These are phyloP conservation scores for Ilyonectria robusta DNA, from an alignment of 2,329 filamentous ascomycete genomes.

Conservation along the genomic window DNA sequence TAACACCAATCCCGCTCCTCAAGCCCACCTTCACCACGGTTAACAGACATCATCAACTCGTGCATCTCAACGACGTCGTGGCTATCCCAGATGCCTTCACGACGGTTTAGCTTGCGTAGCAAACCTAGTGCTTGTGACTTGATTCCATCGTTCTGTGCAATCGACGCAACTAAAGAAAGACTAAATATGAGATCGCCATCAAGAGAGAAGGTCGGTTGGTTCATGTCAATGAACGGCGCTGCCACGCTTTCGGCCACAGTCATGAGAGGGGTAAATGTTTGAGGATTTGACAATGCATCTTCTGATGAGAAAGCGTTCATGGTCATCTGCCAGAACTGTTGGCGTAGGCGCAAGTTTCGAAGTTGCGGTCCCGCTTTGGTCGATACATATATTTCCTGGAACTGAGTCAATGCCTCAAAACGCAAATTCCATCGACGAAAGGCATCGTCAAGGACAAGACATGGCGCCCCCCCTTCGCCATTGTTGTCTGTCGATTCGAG, in stretches of 20 bases:
- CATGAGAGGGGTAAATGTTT: constrained; percentile 10
- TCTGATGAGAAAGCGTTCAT: constrained; percentile 2
- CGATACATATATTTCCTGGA: neutral
- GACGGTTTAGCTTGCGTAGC: constrained; percentile 32
- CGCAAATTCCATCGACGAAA: constrained; percentile 23
- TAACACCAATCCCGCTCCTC: constrained; percentile 30
- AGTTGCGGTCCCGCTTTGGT: constrained; percentile 16
- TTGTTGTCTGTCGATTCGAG: constrained; percentile 20
- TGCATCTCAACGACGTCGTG: constrained; percentile 39
- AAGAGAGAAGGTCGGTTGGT: constrained; percentile 1
- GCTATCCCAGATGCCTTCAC: constrained; percentile 43
- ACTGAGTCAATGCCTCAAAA: constrained; percentile 19
- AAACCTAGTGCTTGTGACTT: constrained; percentile 30
- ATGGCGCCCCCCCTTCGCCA: neutral
- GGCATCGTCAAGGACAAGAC: constrained; percentile 9
- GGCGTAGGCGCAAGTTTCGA: constrained; percentile 23
- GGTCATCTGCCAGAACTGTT: constrained; percentile 33
- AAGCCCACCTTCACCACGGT: neutral
- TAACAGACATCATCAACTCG: constrained; percentile 27
- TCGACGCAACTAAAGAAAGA: neutral
- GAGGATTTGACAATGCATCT: neutral
- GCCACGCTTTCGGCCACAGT: constrained; percentile 25
- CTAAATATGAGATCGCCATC: too few relatives aligned
- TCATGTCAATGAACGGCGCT: neutral
- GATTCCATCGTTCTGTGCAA: neutral